Evolutionary conservation across 2,329 filamentous ascomycete species (phyloP).

Genomic region (Pseudogymnoascus sp.): DNA sequence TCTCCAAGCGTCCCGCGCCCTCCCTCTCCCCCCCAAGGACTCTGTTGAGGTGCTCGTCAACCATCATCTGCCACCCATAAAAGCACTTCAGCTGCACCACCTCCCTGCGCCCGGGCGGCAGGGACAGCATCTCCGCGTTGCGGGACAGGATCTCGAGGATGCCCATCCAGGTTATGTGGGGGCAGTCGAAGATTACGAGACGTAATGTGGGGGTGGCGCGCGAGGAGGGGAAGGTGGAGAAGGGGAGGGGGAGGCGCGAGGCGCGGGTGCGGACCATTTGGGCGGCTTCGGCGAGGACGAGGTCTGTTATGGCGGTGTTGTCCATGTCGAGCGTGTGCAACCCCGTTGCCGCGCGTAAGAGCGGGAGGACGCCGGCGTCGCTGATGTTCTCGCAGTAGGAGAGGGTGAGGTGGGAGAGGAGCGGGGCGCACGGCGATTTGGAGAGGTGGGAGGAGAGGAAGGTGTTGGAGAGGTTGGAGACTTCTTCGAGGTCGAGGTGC

Average conservation of each 20-base stretch:
- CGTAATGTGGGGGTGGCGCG: conserved; percentile 48
- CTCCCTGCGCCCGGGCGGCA: conserved; percentile 50
- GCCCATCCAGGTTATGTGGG: conserved; percentile 86
- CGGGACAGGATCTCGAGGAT: conserved; percentile 77
- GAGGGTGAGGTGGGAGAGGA: conserved; percentile 72
- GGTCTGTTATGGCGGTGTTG: conserved; percentile 84
- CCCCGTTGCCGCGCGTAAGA: conserved; percentile 65
- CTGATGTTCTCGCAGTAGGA: conserved; percentile 84
- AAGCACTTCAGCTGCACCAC: conserved; percentile 86
- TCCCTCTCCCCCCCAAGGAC: conserved; percentile 69
- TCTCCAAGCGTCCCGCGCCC: conserved; percentile 70
- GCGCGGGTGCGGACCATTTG: conserved; percentile 64
- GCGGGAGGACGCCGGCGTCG: conserved; percentile 73
- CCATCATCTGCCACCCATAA: conserved; percentile 90
- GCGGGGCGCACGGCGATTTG: conserved; percentile 62
- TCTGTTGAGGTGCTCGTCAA: conserved; percentile 85
- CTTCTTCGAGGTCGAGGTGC: conserved; percentile 83
- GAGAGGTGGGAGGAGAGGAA: conserved; percentile 66
- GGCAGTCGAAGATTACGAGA: conserved; percentile 83
- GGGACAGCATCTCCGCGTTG: conserved; percentile 63
- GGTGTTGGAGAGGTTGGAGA: conserved; percentile 67
- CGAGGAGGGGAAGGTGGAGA: conserved; percentile 21
- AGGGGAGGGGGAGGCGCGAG: conserved; percentile 20
- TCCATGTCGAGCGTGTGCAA: conserved; percentile 76
- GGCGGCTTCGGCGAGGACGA: conserved; percentile 77